These are phyloP conservation scores for Dorcoceras hygrometricum DNA, from an alignment of 257 asterid species.

Conservation along the genomic window DNA sequence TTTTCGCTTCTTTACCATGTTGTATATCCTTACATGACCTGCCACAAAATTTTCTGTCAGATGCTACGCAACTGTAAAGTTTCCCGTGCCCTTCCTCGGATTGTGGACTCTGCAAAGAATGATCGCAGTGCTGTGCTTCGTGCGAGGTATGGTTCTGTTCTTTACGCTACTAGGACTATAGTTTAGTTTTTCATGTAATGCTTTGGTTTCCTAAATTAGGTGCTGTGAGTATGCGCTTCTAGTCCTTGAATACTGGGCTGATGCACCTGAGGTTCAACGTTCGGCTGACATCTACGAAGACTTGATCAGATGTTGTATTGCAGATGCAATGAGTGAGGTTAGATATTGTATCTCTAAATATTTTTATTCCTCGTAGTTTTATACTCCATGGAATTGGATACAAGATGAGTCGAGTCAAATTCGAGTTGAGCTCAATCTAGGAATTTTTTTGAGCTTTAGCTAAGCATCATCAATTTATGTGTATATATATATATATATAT, in stretches of 20 bases:
- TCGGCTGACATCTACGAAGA: slow-evolving; percentile 94
- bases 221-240: slow-evolving; percentile 97
- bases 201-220: slow-evolving; percentile 42
- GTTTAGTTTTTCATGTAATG: slow-evolving; percentile 22
- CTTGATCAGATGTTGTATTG: slow-evolving; percentile 86
- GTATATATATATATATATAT: no score
- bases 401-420: not conserved
- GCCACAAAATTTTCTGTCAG: slow-evolving; percentile 37
- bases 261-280: slow-evolving; percentile 97
- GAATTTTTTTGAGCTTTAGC: not conserved
- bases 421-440: not conserved
- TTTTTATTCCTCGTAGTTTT: no score
- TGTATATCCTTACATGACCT: slow-evolving; percentile 19
- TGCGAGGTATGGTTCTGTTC: slow-evolving; percentile 61
- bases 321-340: slow-evolving; percentile 99
- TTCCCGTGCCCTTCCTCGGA: slow-evolving; percentile 83
- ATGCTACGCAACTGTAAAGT: slow-evolving; percentile 98
- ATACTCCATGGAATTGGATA: not conserved
- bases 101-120: slow-evolving; percentile 87
- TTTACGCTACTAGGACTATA: slow-evolving; percentile 18
- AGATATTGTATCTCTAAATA: slow-evolving; percentile 11
- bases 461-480: not conserved
- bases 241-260: slow-evolving; percentile 96
- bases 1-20: not conserved
- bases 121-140: slow-evolving; percentile 95